Conservation (phyloP, 1,284 basidiomycete genomes). For the Melampsora medusae region DNA sequence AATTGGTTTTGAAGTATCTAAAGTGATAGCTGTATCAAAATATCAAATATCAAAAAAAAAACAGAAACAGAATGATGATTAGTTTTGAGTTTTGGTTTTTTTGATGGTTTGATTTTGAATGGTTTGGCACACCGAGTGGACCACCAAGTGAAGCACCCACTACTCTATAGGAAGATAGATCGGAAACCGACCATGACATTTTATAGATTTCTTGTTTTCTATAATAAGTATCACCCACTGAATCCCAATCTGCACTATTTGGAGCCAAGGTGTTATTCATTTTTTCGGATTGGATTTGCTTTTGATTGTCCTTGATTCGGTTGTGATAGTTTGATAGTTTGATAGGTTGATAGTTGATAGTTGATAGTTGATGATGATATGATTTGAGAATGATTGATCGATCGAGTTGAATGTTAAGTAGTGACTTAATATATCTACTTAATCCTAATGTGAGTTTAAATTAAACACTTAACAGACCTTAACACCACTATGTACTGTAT, state of each 20-base stretch:
- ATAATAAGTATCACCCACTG: conserved; percentile 42
- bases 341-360: too few species aligned
- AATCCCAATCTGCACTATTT: conserved; percentile 41
- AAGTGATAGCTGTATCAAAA: conserved; percentile 20
- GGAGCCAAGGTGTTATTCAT: conserved; percentile 23
- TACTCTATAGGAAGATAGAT: conserved; percentile 28
- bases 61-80: not conserved
- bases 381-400: too few species aligned
- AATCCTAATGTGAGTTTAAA: too few species aligned
- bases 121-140: conserved; percentile 18
- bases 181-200: conserved; percentile 29
- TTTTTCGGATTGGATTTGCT: not conserved
- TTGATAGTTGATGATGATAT: too few species aligned
- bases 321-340: not conserved
- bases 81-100: not conserved
- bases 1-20: conserved; percentile 39
- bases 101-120: too few species aligned
- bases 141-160: conserved; percentile 37
- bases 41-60: not conserved
- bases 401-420: too few species aligned
- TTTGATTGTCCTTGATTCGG: not conserved
- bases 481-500: too few species aligned
- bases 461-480: too few species aligned
- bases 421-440: too few species aligned
- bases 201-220: conserved; percentile 38